Percentiles rank a stretch among this genome's conserved stretches.
Evolutionary conservation across 768 basidiomycete species (phyloP).

Genomic region (Chiua virens): DNA sequence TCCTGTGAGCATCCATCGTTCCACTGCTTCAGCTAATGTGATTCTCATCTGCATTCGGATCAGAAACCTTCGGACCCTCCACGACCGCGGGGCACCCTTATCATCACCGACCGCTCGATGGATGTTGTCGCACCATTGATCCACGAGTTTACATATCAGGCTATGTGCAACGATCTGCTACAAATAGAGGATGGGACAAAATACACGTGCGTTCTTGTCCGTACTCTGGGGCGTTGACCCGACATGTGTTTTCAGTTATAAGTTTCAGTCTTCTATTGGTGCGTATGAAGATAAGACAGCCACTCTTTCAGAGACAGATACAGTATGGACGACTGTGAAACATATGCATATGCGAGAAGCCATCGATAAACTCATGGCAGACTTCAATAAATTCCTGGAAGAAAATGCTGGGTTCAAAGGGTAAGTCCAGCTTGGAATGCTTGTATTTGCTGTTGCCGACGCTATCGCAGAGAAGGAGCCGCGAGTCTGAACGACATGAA

Average conservation of each 20-base stretch:
- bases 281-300: conserved; percentile 87
- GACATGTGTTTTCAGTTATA: conserved; percentile 57
- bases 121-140: conserved; percentile 87
- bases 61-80: conserved; percentile 56
- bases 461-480: conserved; percentile 60
- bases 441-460: conserved; percentile 1
- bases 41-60: neutral
- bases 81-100: conserved; percentile 74
- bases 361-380: conserved; percentile 93
- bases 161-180: conserved; percentile 95
- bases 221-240: conserved; percentile 3
- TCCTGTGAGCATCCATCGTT: conserved; percentile 53
- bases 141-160: conserved; percentile 99
- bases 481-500: conserved; percentile 97
- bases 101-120: conserved; percentile 97
- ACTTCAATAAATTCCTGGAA: conserved; percentile 92
- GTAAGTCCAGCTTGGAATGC: conserved; percentile 40
- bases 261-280: conserved; percentile 88
- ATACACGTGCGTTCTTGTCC: conserved; percentile 69
- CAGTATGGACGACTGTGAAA: conserved; percentile 88
- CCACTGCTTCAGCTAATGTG: neutral
- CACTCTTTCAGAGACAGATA: conserved; percentile 80
- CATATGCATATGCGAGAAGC: conserved; percentile 99
- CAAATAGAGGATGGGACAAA: conserved; percentile 82
- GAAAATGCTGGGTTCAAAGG: conserved; percentile 96